Evolutionary conservation across 805 yeast species (phyloP), one percentile per base, ranked within the genome.

Genomic region (Saccharomycopsis synnaedendra): DNA sequence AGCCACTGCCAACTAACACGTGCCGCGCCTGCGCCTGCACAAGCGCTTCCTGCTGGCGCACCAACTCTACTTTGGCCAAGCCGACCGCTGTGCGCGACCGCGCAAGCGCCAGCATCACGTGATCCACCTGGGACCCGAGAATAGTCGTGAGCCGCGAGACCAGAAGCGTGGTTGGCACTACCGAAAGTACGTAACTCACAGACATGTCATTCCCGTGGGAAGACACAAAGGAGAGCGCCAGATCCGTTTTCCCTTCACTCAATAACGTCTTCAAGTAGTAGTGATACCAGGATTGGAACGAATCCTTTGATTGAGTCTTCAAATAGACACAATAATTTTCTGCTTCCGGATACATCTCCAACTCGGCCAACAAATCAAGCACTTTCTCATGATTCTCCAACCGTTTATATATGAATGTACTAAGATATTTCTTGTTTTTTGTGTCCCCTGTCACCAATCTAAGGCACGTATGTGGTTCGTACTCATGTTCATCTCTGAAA

Each of bases 371-470:
- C 2, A 86, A 73, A 47, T 76, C 75, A 11, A 90, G 64, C 0
- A 86, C 80, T 44, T 76, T 72, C 7, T 71, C 69, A 57, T 85
- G 85, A 45, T 76, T 76, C 1, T 76, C 79, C 40, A 83, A 57
- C 50, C 76, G 72, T 42, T 72, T 71, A 46, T 82, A 68, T 2
- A 88, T 74, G 42, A 74, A 69, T 0, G 85, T 76, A 39, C 75
- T 71, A 38, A 81, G 67, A 29, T 74, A 64, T 5, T 72, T 48
- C 3, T 51, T 37, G 40, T 40, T 54, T 54, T 3, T 54, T 48
- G 7, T 38, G 10, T 9, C 44, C 30, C 7, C 38, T 1, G 30
- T 32, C 9, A 58, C 42, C 3, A 63, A 48, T 5, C 57, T 49
- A 9, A 71, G 43, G 2, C 72, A 57, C 35, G 58, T 54, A 7